Conservation (phyloP, 345 rosid genomes). For the Adansonia digitata region DNA sequence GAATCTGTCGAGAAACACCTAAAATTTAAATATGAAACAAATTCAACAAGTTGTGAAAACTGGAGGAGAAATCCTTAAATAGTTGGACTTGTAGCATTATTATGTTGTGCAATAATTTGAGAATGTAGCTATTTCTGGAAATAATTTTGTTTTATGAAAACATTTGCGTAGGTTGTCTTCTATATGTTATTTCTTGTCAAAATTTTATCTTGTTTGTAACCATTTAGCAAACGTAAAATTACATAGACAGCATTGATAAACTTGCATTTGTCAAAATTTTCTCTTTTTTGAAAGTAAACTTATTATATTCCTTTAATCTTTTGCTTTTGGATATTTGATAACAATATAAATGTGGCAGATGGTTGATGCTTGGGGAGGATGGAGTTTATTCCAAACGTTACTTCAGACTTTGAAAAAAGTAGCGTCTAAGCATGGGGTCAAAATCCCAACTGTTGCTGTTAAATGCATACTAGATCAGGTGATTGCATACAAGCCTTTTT, state of each 20-base stretch:
- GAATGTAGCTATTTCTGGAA: neutral
- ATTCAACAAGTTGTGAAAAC: neutral
- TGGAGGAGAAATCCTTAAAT: neutral
- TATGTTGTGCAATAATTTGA: neutral
- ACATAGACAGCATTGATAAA: neutral
- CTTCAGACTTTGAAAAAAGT: conserved; percentile 60
- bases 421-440: conserved; percentile 77
- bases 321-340: neutral
- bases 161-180: neutral
- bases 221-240: neutral
- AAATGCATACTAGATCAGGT: conserved; percentile 84
- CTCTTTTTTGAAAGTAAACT: neutral
- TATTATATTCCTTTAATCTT: neutral
- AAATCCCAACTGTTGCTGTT: conserved; percentile 86
- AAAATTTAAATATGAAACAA: neutral
- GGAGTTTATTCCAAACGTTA: conserved; percentile 77
- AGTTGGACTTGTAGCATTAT: neutral
- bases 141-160: neutral
- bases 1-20: neutral
- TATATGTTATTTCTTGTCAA: neutral
- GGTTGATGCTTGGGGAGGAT: conserved; percentile 99
- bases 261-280: neutral
- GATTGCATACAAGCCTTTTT: neutral
- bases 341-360: conserved; percentile 39
- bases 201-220: neutral